phyloP scores from a whole-genome alignment of 192 early-diverging fungal species.

The Backusella tarrabulga region DNA sequence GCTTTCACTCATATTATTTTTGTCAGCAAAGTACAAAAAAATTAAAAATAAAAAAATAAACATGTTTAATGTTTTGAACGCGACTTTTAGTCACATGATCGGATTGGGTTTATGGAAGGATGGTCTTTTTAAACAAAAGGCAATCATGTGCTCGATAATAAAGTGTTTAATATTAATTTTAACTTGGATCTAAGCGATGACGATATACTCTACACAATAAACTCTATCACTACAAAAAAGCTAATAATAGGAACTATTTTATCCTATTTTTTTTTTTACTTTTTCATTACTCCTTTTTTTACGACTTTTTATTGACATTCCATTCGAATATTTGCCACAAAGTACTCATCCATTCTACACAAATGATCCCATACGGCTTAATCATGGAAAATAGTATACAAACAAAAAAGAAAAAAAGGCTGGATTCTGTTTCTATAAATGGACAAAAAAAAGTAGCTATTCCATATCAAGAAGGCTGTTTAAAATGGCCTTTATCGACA shows the following conservation, averaged over 20 bases:
- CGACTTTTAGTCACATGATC: neutral
- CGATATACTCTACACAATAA: too few relatives aligned
- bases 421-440: neutral
- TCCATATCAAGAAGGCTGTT: neutral
- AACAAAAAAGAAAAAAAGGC: neutral
- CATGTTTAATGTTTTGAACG: neutral
- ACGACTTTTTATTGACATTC: neutral
- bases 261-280: neutral
- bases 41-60: neutral
- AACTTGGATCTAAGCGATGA: too few relatives aligned
- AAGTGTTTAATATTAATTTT: too few relatives aligned
- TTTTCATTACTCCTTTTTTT: conserved; percentile 3
- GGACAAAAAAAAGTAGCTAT: neutral
- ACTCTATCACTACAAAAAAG: too few relatives aligned
- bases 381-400: neutral
- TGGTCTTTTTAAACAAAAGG: too few relatives aligned
- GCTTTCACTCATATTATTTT: neutral
- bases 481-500: neutral
- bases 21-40: neutral
- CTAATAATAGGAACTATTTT: too few relatives aligned
- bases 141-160: too few relatives aligned
- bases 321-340: neutral
- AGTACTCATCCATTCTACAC: neutral
- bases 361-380: neutral
- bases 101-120: too few relatives aligned